Percentiles rank a stretch among this genome's conserved stretches.
Evolutionary conservation across 768 basidiomycete species (phyloP).

Genomic region (Pulveroboletus sp.): DNA sequence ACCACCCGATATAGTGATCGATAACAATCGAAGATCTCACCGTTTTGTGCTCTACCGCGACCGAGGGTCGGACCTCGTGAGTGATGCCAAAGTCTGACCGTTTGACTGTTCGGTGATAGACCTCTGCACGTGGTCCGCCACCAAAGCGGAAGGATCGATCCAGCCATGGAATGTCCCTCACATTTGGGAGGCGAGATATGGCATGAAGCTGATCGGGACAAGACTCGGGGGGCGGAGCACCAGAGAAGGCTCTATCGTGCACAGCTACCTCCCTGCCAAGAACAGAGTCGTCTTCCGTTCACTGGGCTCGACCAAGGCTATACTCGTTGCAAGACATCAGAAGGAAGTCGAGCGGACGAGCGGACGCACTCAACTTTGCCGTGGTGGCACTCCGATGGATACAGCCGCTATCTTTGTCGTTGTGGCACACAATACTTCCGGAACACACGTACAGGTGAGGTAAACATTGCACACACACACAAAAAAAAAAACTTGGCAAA

Average conservation of each 20-base stretch:
- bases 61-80: slow-evolving; percentile 50
- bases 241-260: not conserved
- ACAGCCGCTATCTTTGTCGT: not conserved
- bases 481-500: slow-evolving; percentile 44
- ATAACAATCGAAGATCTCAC: slow-evolving; percentile 39
- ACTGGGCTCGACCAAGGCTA: slow-evolving; percentile 42
- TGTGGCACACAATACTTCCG: slow-evolving; percentile 41
- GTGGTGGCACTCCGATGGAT: slow-evolving; percentile 31
- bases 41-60: slow-evolving; percentile 38
- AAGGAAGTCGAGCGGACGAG: slow-evolving; percentile 36
- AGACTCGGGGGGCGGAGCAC: not conserved
- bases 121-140: slow-evolving; percentile 19
- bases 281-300: slow-evolving; percentile 33
- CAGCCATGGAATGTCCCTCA: slow-evolving; percentile 30
- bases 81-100: slow-evolving; percentile 50
- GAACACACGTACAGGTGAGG: slow-evolving; percentile 32
- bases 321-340: slow-evolving; percentile 60
- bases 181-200: slow-evolving; percentile 32
- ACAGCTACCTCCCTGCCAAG: slow-evolving; percentile 11
- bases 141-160: slow-evolving; percentile 37
- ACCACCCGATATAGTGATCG: slow-evolving; percentile 47
- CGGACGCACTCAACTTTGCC: slow-evolving; percentile 22
- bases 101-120: slow-evolving; percentile 21
- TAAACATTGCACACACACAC: slow-evolving; percentile 35
- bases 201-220: slow-evolving; percentile 4